Evolutionary conservation across 768 basidiomycete genomes (phyloP), one percentile per base, ranked within the genome.

Genomic region (Arthromyces matolae): DNA sequence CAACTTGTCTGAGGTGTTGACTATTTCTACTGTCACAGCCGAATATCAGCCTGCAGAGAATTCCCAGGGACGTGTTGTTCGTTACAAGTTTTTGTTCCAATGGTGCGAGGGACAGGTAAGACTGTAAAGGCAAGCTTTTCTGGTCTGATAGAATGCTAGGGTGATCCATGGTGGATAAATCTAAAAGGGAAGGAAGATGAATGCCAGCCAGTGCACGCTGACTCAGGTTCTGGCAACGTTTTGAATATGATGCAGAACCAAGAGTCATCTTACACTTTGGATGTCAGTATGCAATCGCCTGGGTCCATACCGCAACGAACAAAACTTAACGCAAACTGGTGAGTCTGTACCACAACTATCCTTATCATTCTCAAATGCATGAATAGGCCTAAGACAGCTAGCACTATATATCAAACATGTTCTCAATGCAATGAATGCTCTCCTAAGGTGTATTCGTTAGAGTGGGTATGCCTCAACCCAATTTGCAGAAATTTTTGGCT

Each of bases 21-120:
- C 13, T 45, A 14, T 47, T 31, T 18, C 40, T 7, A 14, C 12
- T 4, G 47, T 44, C 39, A 6, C 46, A 86, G 87, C 85, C 35
- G 87, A 89, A 66, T 78, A 75, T 48, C 79, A 88, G 56, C 57
- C 71, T 1, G 67, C 77, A 5, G 64, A 63, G 8, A 80, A 78
- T 49, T 64, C 68, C 14, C 62, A 56, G 25, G 77, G 78, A 9
- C 68, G 65, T n/a, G 79, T 87, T n/a, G 74, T 88, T 10, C 72
- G 89, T 6, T 88, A 80, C 61, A 92, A 91, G 61, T 90, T 92
- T 56, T 82, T 84, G 4, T 92, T 92, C 54, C 84, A 85, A 55
- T 92, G 89, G 88, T 88, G 86, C 53, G 77, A 83, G 50, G 76
- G 72, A 34, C 89, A 91, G 68, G 86, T 64, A 54, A 43, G 56